Percentiles rank a stretch among this genome's conserved stretches.
phyloP scores from a whole-genome alignment of 176 grass and related monocot species.

The Zoysia japonica region DNA sequence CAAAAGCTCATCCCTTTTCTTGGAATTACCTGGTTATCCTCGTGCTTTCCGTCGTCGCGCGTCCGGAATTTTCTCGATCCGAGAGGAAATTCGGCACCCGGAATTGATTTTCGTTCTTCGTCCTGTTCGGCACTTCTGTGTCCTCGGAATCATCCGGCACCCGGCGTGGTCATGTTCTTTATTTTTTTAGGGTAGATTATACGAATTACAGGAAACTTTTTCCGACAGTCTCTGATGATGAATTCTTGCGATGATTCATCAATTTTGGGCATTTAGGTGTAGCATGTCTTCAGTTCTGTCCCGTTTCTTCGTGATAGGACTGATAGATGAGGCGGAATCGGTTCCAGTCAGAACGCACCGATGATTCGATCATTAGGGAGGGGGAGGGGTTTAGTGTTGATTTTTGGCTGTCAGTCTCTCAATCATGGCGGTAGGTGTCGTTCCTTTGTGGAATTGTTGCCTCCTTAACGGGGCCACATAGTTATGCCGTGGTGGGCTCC shows the following conservation, averaged over 20 bases:
- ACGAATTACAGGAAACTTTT: neutral
- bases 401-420: conserved; percentile 13
- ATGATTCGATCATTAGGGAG: conserved; percentile 1
- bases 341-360: neutral
- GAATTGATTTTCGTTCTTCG: neutral
- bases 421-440: conserved; percentile 46
- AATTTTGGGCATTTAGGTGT: neutral
- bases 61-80: neutral
- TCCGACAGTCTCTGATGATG: neutral
- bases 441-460: conserved; percentile 41
- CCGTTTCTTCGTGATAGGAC: conserved; percentile 1
- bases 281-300: neutral
- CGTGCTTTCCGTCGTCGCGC: neutral
- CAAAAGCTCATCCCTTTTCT: neutral
- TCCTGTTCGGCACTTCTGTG: neutral
- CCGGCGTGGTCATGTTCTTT: neutral
- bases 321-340: neutral
- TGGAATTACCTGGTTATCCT: conserved; percentile 3
- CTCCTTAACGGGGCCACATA: conserved; percentile 32
- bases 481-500: conserved; percentile 40
- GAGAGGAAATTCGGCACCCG: neutral
- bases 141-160: neutral
- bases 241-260: conserved; percentile 7
- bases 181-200: neutral
- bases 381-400: too few species aligned